These are phyloP conservation scores for Pyricularia sp. DNA, from an alignment of 2,329 filamentous ascomycete species.

Conservation along the genomic window DNA sequence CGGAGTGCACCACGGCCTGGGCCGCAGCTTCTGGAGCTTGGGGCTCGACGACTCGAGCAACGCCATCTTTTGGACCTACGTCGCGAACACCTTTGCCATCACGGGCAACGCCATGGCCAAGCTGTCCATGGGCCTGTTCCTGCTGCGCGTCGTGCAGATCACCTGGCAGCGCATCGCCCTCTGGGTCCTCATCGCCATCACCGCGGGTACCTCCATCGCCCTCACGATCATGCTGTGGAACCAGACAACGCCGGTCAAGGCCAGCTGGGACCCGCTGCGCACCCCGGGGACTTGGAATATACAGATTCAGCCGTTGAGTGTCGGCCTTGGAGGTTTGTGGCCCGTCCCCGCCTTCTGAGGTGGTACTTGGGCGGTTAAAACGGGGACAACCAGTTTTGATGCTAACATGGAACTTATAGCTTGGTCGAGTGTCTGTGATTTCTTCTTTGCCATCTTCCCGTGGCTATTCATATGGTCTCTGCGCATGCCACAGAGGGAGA, in stretches of 20 bases:
- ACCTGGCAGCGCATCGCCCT: slow-evolving; percentile 23
- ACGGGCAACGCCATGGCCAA: slow-evolving; percentile 28
- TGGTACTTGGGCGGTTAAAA: too few species aligned
- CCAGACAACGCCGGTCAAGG: slow-evolving; percentile 24
- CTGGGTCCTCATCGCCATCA: slow-evolving; percentile 22
- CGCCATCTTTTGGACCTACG: slow-evolving; percentile 28
- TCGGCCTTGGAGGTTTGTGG: slow-evolving; percentile 22
- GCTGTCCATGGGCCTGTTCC: slow-evolving; percentile 27
- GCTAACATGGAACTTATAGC: slow-evolving; percentile 12
- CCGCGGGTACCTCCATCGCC: slow-evolving; percentile 18
- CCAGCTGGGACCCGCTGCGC: slow-evolving; percentile 25
- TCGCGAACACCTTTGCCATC: slow-evolving; percentile 24
- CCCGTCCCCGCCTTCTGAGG: not conserved
- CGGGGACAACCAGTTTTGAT: not conserved
- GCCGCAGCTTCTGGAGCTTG: slow-evolving; percentile 22
- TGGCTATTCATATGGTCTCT: slow-evolving; percentile 34
- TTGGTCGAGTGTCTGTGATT: slow-evolving; percentile 28
- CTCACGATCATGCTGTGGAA: slow-evolving; percentile 27
- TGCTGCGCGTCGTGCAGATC: slow-evolving; percentile 26
- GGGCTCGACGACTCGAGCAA: slow-evolving; percentile 20
- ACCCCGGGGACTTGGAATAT: slow-evolving; percentile 25
- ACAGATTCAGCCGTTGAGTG: slow-evolving; percentile 25
- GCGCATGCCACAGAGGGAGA: slow-evolving; percentile 34
- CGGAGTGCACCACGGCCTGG: slow-evolving; percentile 23
- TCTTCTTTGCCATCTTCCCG: slow-evolving; percentile 29